Evolutionary conservation across 352 stramenopile species (phyloP).

Genomic region (Phytophthora quininea): DNA sequence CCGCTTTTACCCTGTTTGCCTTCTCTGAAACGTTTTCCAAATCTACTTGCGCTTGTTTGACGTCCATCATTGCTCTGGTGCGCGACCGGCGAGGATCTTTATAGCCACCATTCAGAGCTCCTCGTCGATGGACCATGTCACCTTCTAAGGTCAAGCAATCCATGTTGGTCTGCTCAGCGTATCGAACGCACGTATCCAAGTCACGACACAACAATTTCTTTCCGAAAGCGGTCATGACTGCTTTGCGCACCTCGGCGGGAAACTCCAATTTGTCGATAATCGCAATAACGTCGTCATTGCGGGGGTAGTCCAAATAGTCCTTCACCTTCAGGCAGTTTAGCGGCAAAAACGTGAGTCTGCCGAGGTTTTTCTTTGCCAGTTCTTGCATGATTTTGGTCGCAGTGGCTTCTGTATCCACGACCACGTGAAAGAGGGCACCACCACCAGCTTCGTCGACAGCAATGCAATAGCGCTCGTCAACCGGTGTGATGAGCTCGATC

Average conservation of each 20-base stretch:
- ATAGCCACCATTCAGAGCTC: slow-evolving; percentile 97
- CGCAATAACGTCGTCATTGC: slow-evolving; percentile 84
- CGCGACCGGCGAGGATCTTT: slow-evolving; percentile 90
- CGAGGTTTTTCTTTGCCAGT: slow-evolving; percentile 94
- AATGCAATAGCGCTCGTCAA: slow-evolving; percentile 92
- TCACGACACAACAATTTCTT: slow-evolving; percentile 97
- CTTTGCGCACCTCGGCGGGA: slow-evolving; percentile 84
- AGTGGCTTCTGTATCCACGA: slow-evolving; percentile 98
- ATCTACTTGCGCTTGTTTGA: slow-evolving; percentile 75
- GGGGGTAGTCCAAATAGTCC: slow-evolving; percentile 75
- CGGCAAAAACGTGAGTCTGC: slow-evolving; percentile 98
- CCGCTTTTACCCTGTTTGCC: slow-evolving; percentile 85
- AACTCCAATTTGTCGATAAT: slow-evolving; percentile 90
- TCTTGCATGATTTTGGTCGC: slow-evolving; percentile 94
- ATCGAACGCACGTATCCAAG: slow-evolving; percentile 89
- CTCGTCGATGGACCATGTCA: slow-evolving; percentile 96
- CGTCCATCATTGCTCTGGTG: slow-evolving; percentile 83
- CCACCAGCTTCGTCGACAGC: slow-evolving; percentile 96
- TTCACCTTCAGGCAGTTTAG: slow-evolving; percentile 91
- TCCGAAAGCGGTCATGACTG: slow-evolving; percentile 96
- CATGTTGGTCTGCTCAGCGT: slow-evolving; percentile 89
- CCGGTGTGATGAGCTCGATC: slow-evolving; percentile 94
- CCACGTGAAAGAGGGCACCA: slow-evolving; percentile 97
- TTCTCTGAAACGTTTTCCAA: slow-evolving; percentile 74
- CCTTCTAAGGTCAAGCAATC: slow-evolving; percentile 99